Evolutionary conservation across 2,329 filamentous ascomycete genomes (phyloP).

Genomic region (Pleurostoma richardsiae): DNA sequence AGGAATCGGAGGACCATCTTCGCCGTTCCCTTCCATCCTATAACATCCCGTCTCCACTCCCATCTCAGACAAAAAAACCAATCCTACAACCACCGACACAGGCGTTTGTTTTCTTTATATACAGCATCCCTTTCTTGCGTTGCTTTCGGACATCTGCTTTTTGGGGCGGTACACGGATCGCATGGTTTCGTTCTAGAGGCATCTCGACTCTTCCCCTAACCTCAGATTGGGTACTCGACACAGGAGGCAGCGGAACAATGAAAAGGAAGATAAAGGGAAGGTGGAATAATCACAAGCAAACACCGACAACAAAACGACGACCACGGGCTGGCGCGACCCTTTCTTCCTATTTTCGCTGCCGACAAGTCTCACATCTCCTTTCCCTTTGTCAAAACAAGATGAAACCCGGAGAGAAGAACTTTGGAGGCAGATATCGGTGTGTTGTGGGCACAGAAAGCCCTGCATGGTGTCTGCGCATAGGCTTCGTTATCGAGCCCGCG

Average conservation of each 20-base stretch:
- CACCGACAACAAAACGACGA: constrained; percentile 6
- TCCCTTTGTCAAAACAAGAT: constrained; percentile 13
- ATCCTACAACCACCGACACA: constrained; percentile 6
- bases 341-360: constrained; percentile 7
- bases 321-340: constrained; percentile 10
- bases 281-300: background rate
- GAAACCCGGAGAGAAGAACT: constrained; percentile 5
- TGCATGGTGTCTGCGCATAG: too few relatives aligned
- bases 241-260: constrained; percentile 2
- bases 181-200: background rate
- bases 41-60: constrained; percentile 3
- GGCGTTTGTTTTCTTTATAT: constrained; percentile 14
- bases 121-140: constrained; percentile 4
- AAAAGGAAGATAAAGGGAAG: background rate
- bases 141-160: constrained; percentile 4
- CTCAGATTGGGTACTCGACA: constrained; percentile 13
- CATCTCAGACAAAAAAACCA: constrained; percentile 11
- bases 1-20: background rate
- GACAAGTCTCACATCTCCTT: constrained; percentile 12
- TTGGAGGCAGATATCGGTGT: background rate
- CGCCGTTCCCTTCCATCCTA: background rate
- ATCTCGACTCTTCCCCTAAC: constrained; percentile 9
- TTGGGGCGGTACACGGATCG: constrained; percentile 2
- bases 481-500: background rate
- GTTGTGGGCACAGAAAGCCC: too few relatives aligned